Evolutionary conservation across 371 early-diverging fungal genomes (phyloP), one percentile per base, ranked within the genome.

Genomic region (Haplosporangium sp.): DNA sequence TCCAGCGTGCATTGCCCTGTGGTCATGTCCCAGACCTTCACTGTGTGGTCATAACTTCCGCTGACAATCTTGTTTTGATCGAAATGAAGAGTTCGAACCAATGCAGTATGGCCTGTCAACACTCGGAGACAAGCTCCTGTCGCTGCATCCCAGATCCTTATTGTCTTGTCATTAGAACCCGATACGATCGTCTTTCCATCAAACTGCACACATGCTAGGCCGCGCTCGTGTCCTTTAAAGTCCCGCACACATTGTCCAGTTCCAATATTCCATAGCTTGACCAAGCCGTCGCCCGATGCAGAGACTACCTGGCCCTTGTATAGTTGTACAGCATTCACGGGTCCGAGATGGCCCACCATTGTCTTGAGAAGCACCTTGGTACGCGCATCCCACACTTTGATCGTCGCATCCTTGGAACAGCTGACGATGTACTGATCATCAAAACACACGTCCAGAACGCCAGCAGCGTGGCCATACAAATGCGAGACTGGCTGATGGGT

Each of bases 91-190:
- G 97, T 98, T 46, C 97, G 89, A 13, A 99, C 99, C 38, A 98
- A 83, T 45, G 94, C 94, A 16, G 88, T 89, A 83, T 99, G 99
- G 11, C 95, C 96, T 59, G 82, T 80, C 55, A 98, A 85, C 29
- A 93, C 92, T 58, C 84, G 76, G 0, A 90, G 65, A 74, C 92
- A 92, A 54, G 85, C 80, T 13, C 97, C 98, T 18, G 95, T 92
- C 46, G 90, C 82, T 8, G 94, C 92, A 69, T 96, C 91, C 99
- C 99, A 99, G 11, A 99, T 83, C 70, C 93, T 91, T 72, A 99
- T 95, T 16, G 96, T 92, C 71, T 92, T 89, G 83, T 99, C 99
- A 80, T 95, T 93, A 36, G 95, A 95, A 11, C 98, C 99, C 6
- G 96, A 95, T 0, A 96, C 94, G 37, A 98, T 93, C 11, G 87